A percentile compares a stretch with the other conserved stretches of the same genome.
phyloP scores from a whole-genome alignment of 345 rosid genomes.

The Nephelium lappaceum region DNA sequence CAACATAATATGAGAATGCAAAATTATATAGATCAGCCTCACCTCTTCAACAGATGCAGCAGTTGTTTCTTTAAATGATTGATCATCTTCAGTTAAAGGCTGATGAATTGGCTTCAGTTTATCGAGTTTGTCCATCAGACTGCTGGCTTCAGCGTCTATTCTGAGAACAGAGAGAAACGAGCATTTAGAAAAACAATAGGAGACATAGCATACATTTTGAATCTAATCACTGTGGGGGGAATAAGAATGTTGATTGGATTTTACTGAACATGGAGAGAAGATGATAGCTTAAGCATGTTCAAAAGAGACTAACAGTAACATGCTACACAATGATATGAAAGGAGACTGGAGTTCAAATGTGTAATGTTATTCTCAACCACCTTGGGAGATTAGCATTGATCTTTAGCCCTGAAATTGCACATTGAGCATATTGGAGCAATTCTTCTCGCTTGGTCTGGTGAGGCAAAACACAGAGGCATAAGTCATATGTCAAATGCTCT shows the following conservation, averaged over 20 bases:
- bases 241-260: background rate
- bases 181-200: slow-evolving; percentile 29
- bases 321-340: background rate
- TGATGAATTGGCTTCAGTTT: slow-evolving; percentile 42
- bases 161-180: slow-evolving; percentile 56
- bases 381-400: slow-evolving; percentile 69
- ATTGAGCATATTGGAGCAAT: slow-evolving; percentile 80
- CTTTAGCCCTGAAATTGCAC: slow-evolving; percentile 86
- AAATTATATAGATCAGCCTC: slow-evolving; percentile 25
- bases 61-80: slow-evolving; percentile 40
- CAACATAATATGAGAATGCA: background rate
- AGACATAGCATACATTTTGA: slow-evolving; percentile 23
- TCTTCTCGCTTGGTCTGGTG: slow-evolving; percentile 83
- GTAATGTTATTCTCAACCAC: slow-evolving; percentile 37
- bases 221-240: background rate
- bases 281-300: slow-evolving; percentile 8
- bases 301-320: slow-evolving; percentile 9
- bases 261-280: background rate
- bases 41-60: slow-evolving; percentile 68
- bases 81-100: slow-evolving; percentile 37
- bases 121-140: slow-evolving; percentile 65
- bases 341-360: slow-evolving; percentile 10
- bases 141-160: slow-evolving; percentile 80
- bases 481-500: background rate
- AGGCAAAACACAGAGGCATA: slow-evolving; percentile 16